Base-by-base conservation (phyloP, 1,139 yeast species). In the Pichia sp. region DNA sequence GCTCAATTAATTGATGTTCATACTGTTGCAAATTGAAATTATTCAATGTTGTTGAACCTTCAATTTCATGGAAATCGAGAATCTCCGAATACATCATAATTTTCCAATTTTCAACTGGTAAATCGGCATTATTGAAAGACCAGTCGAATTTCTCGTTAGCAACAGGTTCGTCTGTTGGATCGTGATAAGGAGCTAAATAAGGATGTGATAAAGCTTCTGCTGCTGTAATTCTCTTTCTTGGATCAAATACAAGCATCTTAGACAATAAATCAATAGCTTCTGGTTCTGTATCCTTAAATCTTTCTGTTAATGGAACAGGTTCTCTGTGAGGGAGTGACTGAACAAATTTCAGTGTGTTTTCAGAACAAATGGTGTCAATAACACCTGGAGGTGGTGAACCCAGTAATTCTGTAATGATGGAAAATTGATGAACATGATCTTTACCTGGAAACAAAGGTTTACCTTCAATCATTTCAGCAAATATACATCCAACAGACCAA, bases 401-500 rank as follows among this genome's bases (percentile, higher is more conserved):
- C 53, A 92, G 72, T 52, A 92, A 73, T 68, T 94, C 98, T 6
- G 98, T 92, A 56, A 92, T 92, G 62, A 92, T 92, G 34, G 95
- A 84, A 62, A 94, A 92, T 70, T 92, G 99, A 65, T 92, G 97
- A 48, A 92, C 97, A 62, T 92, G 99, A 64, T 94, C 98, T 64
- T 87, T 88, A 42, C 99, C 99, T 1, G 98, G 98, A 75, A 92
- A 92, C 41, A 92, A 71, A 2, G 99, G 98, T 65, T 88, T 90
- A n/a, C 97, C 97, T 64, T 92, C 97, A 56, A 92, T 85, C 96
- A 94, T 92, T 65, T 92, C 99, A 10, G 97, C 95, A 60, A 92
- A 85, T 52, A 92, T 92, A 68, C 99, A 92, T 23, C 97, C 99
- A n/a, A 95, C 97, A 23, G 95, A 85, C 99, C 99, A 92, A 58